Percentiles rank a stretch among this genome's conserved stretches.
Evolutionary conservation across 805 yeast species (phyloP).

Genomic region (Kuraishia cidri): DNA sequence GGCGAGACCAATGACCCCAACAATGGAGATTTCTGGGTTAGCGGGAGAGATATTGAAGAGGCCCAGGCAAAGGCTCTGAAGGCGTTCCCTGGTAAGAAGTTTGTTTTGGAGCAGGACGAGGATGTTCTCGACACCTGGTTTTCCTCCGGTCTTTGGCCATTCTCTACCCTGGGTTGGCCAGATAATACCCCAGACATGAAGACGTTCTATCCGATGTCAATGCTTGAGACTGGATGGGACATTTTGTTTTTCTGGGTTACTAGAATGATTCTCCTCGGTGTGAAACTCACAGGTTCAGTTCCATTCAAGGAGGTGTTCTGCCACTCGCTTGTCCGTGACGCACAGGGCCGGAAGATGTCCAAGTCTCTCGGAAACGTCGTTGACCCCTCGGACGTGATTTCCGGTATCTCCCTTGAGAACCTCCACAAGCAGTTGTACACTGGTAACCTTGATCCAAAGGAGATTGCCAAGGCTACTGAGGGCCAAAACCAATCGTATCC

Average conservation of each 20-base stretch:
- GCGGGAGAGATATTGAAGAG: conserved; percentile 78
- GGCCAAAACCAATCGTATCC: conserved; percentile 92
- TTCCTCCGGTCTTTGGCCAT: conserved; percentile 97
- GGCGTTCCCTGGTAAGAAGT: conserved; percentile 62
- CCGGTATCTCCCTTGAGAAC: conserved; percentile 73
- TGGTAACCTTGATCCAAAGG: conserved; percentile 89
- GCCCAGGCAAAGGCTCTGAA: conserved; percentile 74
- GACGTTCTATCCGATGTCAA: conserved; percentile 79
- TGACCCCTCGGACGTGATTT: conserved; percentile 91
- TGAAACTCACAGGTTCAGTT: conserved; percentile 81
- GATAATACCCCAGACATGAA: conserved; percentile 61
- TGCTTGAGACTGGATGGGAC: conserved; percentile 99
- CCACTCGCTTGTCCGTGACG: conserved; percentile 97
- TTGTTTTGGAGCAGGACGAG: conserved; percentile 87
- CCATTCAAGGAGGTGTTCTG: conserved; percentile 97
- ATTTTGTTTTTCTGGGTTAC: conserved; percentile 98
- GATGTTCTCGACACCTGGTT: conserved; percentile 99
- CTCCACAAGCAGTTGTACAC: conserved; percentile 66
- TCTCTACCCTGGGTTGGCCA: conserved; percentile 97
- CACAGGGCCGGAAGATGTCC: conserved; percentile 99
- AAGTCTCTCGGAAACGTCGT: conserved; percentile 94
- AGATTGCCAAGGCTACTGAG: conserved; percentile 74
- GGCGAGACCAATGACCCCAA: conserved; percentile 56
- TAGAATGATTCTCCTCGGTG: conserved; percentile 88
- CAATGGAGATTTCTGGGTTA: conserved; percentile 79